Base-by-base conservation (phyloP, 768 basidiomycete species). In the Russula emetica region DNA sequence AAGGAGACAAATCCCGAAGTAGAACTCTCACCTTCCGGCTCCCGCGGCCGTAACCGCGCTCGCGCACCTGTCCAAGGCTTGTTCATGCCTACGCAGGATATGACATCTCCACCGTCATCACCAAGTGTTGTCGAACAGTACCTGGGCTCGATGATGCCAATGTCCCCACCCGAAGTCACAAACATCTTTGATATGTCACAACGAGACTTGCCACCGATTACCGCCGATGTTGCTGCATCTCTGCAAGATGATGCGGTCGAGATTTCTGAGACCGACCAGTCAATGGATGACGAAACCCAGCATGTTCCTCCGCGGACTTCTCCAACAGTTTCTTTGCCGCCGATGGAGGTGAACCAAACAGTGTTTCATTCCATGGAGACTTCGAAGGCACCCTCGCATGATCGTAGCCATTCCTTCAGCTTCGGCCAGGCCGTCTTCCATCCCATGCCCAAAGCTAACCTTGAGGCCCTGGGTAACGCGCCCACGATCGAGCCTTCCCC, bases 401-500 rank as follows among this genome's bases (percentile, higher is more conserved):
- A 85, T 59, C 83, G 85, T 36, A 85, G 83, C 66, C 80, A 85
- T n/a, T 87, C 86, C 1, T 87, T 86, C 72, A 85, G 83, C 70
- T 80, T 85, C 58, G 85, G 85, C 2, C 84, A 86, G 69, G 82
- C 83, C 1, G 74, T 84, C 14, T 87, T 87, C 72, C 83, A 79
- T 66, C 84, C 85, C 2, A 66, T 68, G 5, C 75, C 82, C 67
- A 73, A 71, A 38, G 60, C 61, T 16, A 66, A 63, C 58, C 60
- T 18, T 55, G 58, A 20, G 22, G 11, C 18, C 16, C 42, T 51
- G 22, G 57, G 45, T 6, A 54, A 18, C n/a, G 42, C 45, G 4
- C 55, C 36, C 0, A 18, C 30, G 10, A 32, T 56, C 44, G 64
- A 57, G 34, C 67, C 68, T 10, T 61, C 68, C 44, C 65, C 66